Evolutionary conservation across 2,329 filamentous ascomycete genomes (phyloP).

Genomic region (Rosellinia necatrix): DNA sequence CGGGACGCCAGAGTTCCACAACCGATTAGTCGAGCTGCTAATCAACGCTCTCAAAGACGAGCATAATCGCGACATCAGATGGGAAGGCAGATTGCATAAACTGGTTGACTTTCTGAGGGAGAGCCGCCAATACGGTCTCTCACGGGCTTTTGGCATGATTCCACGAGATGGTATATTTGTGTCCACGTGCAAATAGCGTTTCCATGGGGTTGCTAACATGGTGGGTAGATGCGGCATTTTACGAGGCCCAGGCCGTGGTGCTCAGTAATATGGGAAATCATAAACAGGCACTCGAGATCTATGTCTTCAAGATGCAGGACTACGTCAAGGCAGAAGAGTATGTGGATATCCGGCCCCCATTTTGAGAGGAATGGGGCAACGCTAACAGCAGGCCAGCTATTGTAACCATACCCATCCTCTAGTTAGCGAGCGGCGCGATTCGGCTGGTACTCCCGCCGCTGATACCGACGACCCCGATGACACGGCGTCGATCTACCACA

Average conservation of each 20-base stretch:
- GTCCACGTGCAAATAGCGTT: not conserved
- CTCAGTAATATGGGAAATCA: slow-evolving; percentile 95
- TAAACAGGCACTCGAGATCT: slow-evolving; percentile 94
- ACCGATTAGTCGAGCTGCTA: slow-evolving; percentile 74
- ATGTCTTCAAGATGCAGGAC: slow-evolving; percentile 90
- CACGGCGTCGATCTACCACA: slow-evolving; percentile 85
- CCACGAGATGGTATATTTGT: slow-evolving; percentile 69
- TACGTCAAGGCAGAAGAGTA: slow-evolving; percentile 92
- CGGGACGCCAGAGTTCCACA: slow-evolving; percentile 82
- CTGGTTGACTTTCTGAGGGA: slow-evolving; percentile 76
- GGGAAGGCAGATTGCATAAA: slow-evolving; percentile 64
- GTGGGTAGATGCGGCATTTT: slow-evolving; percentile 75
- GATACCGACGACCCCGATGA: slow-evolving; percentile 54
- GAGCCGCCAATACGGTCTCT: slow-evolving; percentile 80
- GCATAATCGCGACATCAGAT: slow-evolving; percentile 51
- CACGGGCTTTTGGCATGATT: slow-evolving; percentile 76
- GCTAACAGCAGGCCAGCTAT: slow-evolving; percentile 59
- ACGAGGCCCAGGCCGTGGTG: slow-evolving; percentile 86
- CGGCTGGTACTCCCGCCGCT: slow-evolving; percentile 36
- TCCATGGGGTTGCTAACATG: slow-evolving; percentile 21
- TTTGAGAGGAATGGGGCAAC: not conserved
- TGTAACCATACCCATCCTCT: slow-evolving; percentile 78
- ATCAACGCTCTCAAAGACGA: slow-evolving; percentile 52
- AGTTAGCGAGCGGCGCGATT: slow-evolving; percentile 31
- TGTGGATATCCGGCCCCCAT: not conserved